Base-by-base conservation (phyloP, 345 rosid genomes). In the Ailanthus altissimus region DNA sequence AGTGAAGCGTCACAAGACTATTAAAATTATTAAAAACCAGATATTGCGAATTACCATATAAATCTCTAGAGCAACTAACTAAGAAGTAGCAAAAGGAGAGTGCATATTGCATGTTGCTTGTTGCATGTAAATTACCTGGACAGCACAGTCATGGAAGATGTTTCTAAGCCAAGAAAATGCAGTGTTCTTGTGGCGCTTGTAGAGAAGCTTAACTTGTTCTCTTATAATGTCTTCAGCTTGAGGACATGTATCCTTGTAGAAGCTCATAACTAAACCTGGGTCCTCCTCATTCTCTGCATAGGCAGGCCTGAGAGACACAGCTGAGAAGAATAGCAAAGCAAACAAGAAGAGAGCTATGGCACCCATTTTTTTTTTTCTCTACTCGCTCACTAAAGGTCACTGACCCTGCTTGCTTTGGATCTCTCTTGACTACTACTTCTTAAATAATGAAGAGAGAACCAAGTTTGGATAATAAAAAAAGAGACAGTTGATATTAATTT, bases 101-200 rank as follows among this genome's bases (percentile, higher is more conserved):
- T 6, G 46, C 6, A 5, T 32, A 3, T 32, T 32, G 10, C 4
- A 13, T 46, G 38, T n/a, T n/a, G n/a, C n/a, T n/a, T n/a, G n/a
- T n/a, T 63, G 67, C 11, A 47, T 11, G 13, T 11, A 1, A 0
- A 46, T n/a, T 67, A 94, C 98, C 97, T 94, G 81, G 67, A 95
- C 98, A 82, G 89, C 96, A 76, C 99, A 95, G 90, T 95, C 99
- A 81, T 95, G 98, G 94, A 95, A 95, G 87, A 95, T 92, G 92
- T 90, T 95, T 82, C 99, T 88, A 12, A 95, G 90, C 99, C 99
- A 95, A 62, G 99, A 95, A 82, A 95, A 95, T n/a, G 99, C 99
- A 13, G 99, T 95, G 93, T 95, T 95, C 90, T 95, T 95, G 93
- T 95, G 98, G 85, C 98, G 92, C 83, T 95, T 93, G 92, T 95